Conservation (phyloP, 345 rosid species). For the Trapa bicornis region DNA sequence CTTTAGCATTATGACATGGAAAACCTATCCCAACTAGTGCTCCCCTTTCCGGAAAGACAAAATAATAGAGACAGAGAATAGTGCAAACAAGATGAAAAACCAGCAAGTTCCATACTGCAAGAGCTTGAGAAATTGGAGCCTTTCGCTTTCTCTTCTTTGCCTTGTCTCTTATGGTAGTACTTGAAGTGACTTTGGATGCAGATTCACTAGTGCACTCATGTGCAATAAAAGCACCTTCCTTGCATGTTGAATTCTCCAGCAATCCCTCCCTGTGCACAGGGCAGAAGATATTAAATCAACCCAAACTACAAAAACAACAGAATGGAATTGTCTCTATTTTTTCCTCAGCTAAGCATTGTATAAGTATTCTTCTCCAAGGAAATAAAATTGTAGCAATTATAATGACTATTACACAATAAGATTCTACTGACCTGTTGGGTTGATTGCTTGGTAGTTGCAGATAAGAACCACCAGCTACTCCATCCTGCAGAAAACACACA, state of each 20-base stretch:
- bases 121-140: conserved; percentile 8
- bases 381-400: neutral
- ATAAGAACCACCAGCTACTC: conserved; percentile 8
- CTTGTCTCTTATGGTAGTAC: conserved; percentile 4
- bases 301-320: neutral
- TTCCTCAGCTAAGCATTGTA: neutral
- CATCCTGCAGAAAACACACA: conserved; percentile 13
- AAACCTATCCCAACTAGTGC: neutral
- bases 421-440: neutral
- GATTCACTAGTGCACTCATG: conserved; percentile 9
- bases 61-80: neutral
- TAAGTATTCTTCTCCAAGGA: neutral
- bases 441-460: conserved; percentile 10
- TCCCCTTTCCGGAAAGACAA: neutral
- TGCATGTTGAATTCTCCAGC: conserved; percentile 9
- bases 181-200: conserved; percentile 4
- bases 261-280: neutral
- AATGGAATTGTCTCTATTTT: neutral
- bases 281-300: neutral
- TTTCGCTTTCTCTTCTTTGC: conserved; percentile 18
- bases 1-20: neutral
- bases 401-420: neutral
- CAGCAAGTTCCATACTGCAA: conserved; percentile 14
- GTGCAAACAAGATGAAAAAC: neutral
- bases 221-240: conserved; percentile 14